Conservation (phyloP, 768 basidiomycete species). For the Mycena pura region DNA sequence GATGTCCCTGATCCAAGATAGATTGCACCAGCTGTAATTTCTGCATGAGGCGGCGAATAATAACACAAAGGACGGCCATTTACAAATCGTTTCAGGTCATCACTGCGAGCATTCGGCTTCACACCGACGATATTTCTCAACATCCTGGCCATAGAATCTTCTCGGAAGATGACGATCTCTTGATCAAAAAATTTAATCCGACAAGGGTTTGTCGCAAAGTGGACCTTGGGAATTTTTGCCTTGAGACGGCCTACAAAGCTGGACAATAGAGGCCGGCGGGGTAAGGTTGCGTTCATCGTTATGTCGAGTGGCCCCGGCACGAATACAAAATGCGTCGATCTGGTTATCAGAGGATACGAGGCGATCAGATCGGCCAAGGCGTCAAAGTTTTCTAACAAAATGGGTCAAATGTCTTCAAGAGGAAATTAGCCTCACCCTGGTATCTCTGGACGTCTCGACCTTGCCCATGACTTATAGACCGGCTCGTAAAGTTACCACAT, state of each 20-base stretch:
- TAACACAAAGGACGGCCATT: constrained; percentile 34
- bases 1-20: constrained; percentile 92
- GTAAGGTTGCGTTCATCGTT: constrained; percentile 79
- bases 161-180: constrained; percentile 92
- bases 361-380: constrained; percentile 84
- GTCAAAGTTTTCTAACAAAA: constrained; percentile 74
- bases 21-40: constrained; percentile 88
- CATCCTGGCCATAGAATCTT: constrained; percentile 94
- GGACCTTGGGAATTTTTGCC: constrained; percentile 76
- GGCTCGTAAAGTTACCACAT: constrained; percentile 94
- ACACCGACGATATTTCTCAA: constrained; percentile 89
- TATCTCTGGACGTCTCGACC: constrained; percentile 82
- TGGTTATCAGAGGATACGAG: constrained; percentile 78
- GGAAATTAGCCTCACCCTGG: constrained; percentile 61
- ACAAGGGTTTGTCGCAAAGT: constrained; percentile 91
- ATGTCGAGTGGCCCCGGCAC: constrained; percentile 95
- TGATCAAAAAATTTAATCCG: constrained; percentile 94
- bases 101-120: constrained; percentile 78
- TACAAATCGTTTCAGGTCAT: constrained; percentile 89
- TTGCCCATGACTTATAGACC: constrained; percentile 79
- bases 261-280: constrained; percentile 81
- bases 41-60: background rate
- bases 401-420: background rate
- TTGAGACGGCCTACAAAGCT: constrained; percentile 74
- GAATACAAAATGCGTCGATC: constrained; percentile 87